phyloP scores from a whole-genome alignment of 345 rosid genomes.

The Citrus australasica region DNA sequence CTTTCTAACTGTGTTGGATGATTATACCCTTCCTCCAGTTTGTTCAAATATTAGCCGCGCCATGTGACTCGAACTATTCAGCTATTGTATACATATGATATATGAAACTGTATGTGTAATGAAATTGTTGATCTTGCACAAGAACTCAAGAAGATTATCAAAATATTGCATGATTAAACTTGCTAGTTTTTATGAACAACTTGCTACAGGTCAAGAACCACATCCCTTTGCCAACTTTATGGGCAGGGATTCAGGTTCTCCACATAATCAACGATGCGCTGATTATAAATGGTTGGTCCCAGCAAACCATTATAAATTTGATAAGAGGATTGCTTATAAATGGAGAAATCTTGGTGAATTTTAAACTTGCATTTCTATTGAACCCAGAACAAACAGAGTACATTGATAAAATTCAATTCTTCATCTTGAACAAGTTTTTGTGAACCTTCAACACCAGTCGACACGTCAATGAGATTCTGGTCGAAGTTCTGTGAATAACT shows the following conservation, averaged over 20 bases:
- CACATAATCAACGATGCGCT: too few species aligned
- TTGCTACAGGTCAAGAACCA: neutral
- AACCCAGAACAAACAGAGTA: neutral
- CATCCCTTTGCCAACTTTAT: neutral
- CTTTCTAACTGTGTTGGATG: neutral
- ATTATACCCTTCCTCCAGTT: neutral
- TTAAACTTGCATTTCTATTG: neutral
- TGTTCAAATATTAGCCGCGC: neutral
- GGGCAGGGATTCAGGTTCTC: neutral
- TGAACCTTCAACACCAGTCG: conserved; percentile 75
- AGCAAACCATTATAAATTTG: too few species aligned
- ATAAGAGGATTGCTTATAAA: neutral
- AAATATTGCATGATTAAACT: neutral
- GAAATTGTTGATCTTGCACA: neutral
- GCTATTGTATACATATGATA: neutral
- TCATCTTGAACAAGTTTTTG: conserved; percentile 64
- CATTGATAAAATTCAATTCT: conserved; percentile 15
- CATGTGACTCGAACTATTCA: neutral
- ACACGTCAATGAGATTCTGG: conserved; percentile 71
- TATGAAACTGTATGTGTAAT: neutral
- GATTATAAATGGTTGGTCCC: too few species aligned
- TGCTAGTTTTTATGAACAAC: too few species aligned
- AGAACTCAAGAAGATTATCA: too few species aligned
- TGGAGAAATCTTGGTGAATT: neutral
- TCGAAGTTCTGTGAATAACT: conserved; percentile 42